These are phyloP conservation scores for Metarhizium guizhouense DNA, from an alignment of 2,329 filamentous ascomycete species.

Conservation along the genomic window DNA sequence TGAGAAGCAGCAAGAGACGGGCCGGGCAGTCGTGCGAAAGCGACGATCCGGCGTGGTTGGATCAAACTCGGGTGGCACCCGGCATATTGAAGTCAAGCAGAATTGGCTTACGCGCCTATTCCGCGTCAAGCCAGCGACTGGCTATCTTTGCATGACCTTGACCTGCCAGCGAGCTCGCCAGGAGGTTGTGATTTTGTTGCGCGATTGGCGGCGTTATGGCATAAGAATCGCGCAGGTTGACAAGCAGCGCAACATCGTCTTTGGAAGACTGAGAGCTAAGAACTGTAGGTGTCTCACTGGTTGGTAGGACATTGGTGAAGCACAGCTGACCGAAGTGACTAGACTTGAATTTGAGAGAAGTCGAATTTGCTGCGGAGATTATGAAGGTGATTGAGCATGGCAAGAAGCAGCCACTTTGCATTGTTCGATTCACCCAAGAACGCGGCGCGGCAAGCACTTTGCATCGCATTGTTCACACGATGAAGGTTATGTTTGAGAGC, in stretches of 20 bases:
- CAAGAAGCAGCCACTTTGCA: conserved; percentile 63
- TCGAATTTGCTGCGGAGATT: conserved; percentile 79
- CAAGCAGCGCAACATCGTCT: conserved; percentile 69
- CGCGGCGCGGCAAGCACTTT: conserved; percentile 88
- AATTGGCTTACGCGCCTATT: conserved; percentile 89
- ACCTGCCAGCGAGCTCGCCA: conserved; percentile 61
- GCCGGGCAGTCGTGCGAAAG: conserved; percentile 3
- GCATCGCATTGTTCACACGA: conserved; percentile 68
- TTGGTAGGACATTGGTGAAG: not conserved
- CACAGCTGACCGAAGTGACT: conserved; percentile 11
- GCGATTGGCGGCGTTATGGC: conserved; percentile 76
- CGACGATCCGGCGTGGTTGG: conserved; percentile 22
- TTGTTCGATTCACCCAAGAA: conserved; percentile 82
- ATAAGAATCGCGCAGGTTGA: conserved; percentile 71
- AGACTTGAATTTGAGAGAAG: conserved; percentile 77
- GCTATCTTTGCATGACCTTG: conserved; percentile 66
- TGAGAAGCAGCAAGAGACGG: conserved; percentile 5
- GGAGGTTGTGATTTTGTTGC: conserved; percentile 66
- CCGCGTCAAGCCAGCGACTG: conserved; percentile 74
- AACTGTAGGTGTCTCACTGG: conserved; percentile 61
- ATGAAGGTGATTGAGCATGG: conserved; percentile 86
- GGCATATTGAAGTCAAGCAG: conserved; percentile 58
- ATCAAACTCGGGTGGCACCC: conserved; percentile 29
- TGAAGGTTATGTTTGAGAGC: conserved; percentile 58
- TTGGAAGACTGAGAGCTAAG: conserved; percentile 62